Base-by-base conservation (phyloP, 371 early-diverging fungal species). In the Saksenaea oblongispora region DNA sequence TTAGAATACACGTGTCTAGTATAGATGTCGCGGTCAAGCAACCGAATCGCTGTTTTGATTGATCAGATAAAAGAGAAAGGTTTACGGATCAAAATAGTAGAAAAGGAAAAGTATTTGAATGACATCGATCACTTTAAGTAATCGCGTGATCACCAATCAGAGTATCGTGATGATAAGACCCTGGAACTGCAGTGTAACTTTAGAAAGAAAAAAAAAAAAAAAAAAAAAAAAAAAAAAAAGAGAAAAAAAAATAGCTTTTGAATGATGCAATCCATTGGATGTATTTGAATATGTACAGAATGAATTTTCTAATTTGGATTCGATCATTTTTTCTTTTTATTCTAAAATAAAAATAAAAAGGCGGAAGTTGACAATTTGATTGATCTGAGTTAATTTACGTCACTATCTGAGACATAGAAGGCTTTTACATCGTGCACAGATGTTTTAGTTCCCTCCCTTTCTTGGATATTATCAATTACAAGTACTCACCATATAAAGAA, bases 101-200 rank as follows among this genome's bases (percentile, higher is more conserved):
- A 47, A 47, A 47, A 47, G 51, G 51, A 47, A 47, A 47, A 22
- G 5, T 47, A 22, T 24, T 24, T 8, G 22, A 47, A 22, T 22
- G 11, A 47, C 44, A 44, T 44, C 3, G 44, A 22, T 47, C 24
- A 18, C 2, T 10, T 47, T 47, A 22, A 22, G 24, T 22, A n/a
- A 47, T 47, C 51, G 51, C 51, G 51, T 47, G 51, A 47, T 47
- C 51, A 47, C 10, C 51, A 47, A 18, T 22, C 24, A 47, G 5
- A 22, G 5, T 22, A 22, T 47, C 51, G 51, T 47, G 17, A 47
- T 47, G 51, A 47, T 47, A 47, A 47, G 51, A 47, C 51, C 51
- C 51, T 47, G 51, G n/a, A 47, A 47, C 17, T 47, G 51, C 51
- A 47, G 51, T 47, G 51, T 47, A 47, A 47, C 51, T 47, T 47